A percentile compares a stretch with the other conserved stretches of the same genome.
These are phyloP conservation scores for Phytophthora chlamydospora DNA, from an alignment of 352 stramenopile genomes.

Conservation along the genomic window DNA sequence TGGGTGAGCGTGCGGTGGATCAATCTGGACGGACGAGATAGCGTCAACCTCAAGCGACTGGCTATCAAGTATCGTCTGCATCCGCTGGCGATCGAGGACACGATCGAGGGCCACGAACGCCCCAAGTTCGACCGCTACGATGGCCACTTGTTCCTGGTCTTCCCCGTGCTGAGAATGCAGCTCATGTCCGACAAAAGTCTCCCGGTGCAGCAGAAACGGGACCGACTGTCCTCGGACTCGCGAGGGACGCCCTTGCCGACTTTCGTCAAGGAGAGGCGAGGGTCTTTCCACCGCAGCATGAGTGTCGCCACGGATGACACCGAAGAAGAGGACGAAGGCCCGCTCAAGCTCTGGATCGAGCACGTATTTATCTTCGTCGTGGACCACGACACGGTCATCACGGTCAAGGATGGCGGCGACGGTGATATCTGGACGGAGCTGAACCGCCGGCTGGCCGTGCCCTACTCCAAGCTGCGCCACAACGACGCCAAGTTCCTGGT, in stretches of 20 bases:
- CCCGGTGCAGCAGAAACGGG: constrained; percentile 42
- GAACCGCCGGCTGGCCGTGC: constrained; percentile 71
- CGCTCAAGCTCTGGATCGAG: constrained; percentile 81
- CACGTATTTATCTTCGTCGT: constrained; percentile 87
- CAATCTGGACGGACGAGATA: constrained; percentile 83
- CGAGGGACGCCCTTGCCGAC: constrained; percentile 35
- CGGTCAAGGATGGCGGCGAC: constrained; percentile 72
- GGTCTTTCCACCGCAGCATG: constrained; percentile 27
- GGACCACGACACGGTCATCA: constrained; percentile 85
- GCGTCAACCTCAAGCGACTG: constrained; percentile 82
- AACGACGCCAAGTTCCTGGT: constrained; percentile 90
- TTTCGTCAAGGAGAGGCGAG: constrained; percentile 55
- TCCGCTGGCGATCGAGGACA: constrained; percentile 86
- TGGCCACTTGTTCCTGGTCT: constrained; percentile 84
- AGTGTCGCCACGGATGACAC: constrained; percentile 25
- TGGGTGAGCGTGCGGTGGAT: constrained; percentile 91
- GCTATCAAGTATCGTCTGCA: constrained; percentile 90
- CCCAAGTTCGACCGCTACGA: constrained; percentile 90
- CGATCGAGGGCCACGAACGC: constrained; percentile 85
- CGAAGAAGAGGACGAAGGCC: constrained; percentile 56
- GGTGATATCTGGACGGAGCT: constrained; percentile 80
- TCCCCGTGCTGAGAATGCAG: constrained; percentile 82
- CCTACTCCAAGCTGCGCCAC: constrained; percentile 90
- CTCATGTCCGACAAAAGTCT: constrained; percentile 48
- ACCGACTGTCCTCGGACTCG: constrained; percentile 20